Base-by-base conservation (phyloP, 768 basidiomycete species). In the Tephrocybe sp. region DNA sequence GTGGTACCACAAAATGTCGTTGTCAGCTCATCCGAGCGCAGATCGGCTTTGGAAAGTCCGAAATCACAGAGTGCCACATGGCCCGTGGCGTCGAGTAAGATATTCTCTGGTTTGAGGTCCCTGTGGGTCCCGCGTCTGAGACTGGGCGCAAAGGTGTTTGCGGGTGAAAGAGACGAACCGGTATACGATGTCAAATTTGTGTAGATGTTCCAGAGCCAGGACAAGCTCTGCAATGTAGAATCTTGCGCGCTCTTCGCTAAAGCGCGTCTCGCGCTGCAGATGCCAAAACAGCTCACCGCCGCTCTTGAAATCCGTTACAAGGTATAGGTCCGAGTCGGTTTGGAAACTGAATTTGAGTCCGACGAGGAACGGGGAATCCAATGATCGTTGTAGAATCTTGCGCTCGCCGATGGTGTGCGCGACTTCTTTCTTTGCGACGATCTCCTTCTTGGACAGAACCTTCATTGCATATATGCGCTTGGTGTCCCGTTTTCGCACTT, bases 381-480 rank as follows among this genome's bases (percentile, higher is more conserved):
- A 68, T 13, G 91, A 93, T 24, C 89, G 82, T 63, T 98, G 96
- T 27, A 98, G 81, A 64, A 99, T 98, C 76, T 98, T 98, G 69
- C 97, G 87, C 70, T 99, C 97, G 59, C 97, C 97, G 49, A 99
- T 98, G 13, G 97, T 99, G 68, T 99, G 97, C 8, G 96, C 96
- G 37, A 99, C 93, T 68, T 99, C 97, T 70, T 98, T 98, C 78
- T 98, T 98, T 21, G 92, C 95, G 47, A 98, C 84, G 60, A 99
- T 98, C 70, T 99, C 97, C 76, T 92, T 95, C 74, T 99, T 99
- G 26, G 92, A 95, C 31, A 99, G 79, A 49, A 98, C 92, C 64
- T 99, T 99, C 96, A 99, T 98, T 44, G 97, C 97, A 74, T 98
- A 99, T 71, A 99, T 98, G 38, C 97, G 90, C 68, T 92, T 90